Base-by-base conservation (phyloP, 106 monocot species). In the Phalaenopsis aphrodite region DNA sequence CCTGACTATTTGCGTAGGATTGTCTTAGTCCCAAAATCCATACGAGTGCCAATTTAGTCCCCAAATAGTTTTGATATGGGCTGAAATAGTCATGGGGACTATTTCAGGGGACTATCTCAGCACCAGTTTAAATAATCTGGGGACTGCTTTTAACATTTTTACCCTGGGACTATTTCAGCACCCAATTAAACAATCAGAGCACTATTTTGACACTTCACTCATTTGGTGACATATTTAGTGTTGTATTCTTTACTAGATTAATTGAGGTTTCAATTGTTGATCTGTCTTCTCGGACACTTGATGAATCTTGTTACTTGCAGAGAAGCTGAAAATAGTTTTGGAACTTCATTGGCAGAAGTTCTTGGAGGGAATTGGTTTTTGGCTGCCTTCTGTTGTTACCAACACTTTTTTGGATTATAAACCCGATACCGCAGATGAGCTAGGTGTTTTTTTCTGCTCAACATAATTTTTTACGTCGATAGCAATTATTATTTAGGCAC, bases 311-410 rank as follows among this genome's bases (percentile, higher is more conserved):
- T 24, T 49, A 21, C 42, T 56, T 48, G 42, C 83, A 96, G 96
- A 87, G 61, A 81, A 78, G 74, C 86, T 96, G 72, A 79, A 82
- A 86, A 79, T 69, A 18, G 90, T 83, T 21, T 77, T 96, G 47
- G 78, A 90, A 56, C 87, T 75, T 67, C 84, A 90, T 49, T 96
- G 91, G 96, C 82, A 48, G 38, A 78, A 65, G 56, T 78, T 96
- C 12, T 81, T 90, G 82, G 96, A 96, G 69, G 85, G 90, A 56
- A 89, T 94, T 86, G 93, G 96, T 47, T 73, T 90, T 79, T 96
- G 91, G 93, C 82, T 94, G 75, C 91, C 91, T 80, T 41, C 79
- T 78, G 83, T 84, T 74, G 83, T 96, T 58, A 66, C 82, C 76
- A 88, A 94, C 83, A 87, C 82, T 57, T 89, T 89, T 80, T 68